Evolutionary conservation across 140 eudicot species (phyloP), one percentile per base, ranked within the genome.

Genomic region (Senecio squalidus): DNA sequence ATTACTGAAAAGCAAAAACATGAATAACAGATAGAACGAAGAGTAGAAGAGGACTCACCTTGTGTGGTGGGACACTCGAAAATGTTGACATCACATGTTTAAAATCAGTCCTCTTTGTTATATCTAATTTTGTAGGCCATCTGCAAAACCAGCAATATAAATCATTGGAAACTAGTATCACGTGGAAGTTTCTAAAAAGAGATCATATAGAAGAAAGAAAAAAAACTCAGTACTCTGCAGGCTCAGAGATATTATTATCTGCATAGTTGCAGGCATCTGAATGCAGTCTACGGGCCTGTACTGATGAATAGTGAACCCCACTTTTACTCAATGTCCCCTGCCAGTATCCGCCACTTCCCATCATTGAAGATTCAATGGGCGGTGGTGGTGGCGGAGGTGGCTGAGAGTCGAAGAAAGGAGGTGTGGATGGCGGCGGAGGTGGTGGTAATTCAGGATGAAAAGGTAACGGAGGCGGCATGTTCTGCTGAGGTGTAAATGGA

Each of bases 71-170:
- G 29, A 87, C 79, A 73, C 82, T 82, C 29, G 89, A 73, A 78
- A 93, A 93, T 58, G 99, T 76, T 57, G 99, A 68, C 72, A 78
- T 93, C 46, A 93, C 99, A 67, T 93, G 99, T 58, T 75, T 78
- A 58, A 79, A 79, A 78, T 93, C 99, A 22, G 99, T 93, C 68
- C 99, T 89, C 56, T 93, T 93, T 46, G 93, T 87, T 83, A 93
- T 88, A 73, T 93, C 99, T 57, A 93, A 64, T 70, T 93, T 93
- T 24, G 72, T 62, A 5, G 99, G 99, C 99, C 99, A 93, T 67
- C 99, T 93, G 89, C 79, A 75, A 64, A 24, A 40, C 11, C 70
- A 63, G 49, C 74, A 64, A 65, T 21, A 41, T 4, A 66, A 48
- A 76, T 15, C 23, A 57, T 73, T 31, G 66, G 54, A 49, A 31